Conservation (phyloP, 352 stramenopile species). For the Pythium apleroticum region DNA sequence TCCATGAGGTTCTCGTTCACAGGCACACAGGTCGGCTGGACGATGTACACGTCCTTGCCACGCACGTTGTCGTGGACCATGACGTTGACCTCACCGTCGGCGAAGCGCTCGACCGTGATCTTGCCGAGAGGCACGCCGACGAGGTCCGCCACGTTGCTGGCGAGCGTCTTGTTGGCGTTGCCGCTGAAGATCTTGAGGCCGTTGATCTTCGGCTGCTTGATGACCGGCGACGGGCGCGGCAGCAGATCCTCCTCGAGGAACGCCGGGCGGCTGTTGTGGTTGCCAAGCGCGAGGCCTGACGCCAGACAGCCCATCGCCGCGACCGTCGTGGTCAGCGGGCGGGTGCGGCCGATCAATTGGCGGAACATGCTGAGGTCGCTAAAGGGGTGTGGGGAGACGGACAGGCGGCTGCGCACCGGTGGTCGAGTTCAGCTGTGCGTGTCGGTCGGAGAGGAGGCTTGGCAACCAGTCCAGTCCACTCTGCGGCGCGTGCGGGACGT, state of each 20-base stretch:
- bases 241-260: conserved; percentile 50
- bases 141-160: conserved; percentile 96
- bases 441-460: not conserved
- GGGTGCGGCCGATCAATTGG: conserved; percentile 56
- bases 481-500: conserved; percentile 5
- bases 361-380: conserved; percentile 61
- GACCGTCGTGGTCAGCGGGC: conserved; percentile 44
- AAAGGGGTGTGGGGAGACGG: not conserved
- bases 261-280: conserved; percentile 34
- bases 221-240: conserved; percentile 54
- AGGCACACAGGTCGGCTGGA: conserved; percentile 98
- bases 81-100: conserved; percentile 99
- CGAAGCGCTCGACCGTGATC: conserved; percentile 97
- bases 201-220: conserved; percentile 90
- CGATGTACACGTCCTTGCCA: conserved; percentile 99
- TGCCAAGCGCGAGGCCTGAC: conserved; percentile 44
- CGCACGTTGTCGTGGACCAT: conserved; percentile 99
- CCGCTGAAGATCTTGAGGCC: conserved; percentile 98
- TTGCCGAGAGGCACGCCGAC: conserved; percentile 98
- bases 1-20: conserved; percentile 99
- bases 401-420: conserved; percentile 10
- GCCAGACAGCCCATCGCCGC: conserved; percentile 51
- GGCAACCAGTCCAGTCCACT: no score
- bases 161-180: conserved; percentile 97
- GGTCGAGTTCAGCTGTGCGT: conserved; percentile 18